phyloP scores from a whole-genome alignment of 331 rosid species.

The Stylosanthes scabra region DNA sequence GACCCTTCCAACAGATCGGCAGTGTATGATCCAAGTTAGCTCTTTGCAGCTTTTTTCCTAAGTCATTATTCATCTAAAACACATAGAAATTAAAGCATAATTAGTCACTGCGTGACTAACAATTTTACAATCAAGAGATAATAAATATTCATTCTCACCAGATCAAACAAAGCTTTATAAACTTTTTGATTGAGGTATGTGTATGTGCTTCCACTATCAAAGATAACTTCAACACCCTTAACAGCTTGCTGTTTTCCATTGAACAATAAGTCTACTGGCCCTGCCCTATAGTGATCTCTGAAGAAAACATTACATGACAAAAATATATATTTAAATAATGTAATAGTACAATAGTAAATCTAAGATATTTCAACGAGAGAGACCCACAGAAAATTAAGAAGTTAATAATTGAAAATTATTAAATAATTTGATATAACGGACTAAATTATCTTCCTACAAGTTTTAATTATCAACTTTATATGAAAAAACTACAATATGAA shows the following conservation, averaged over 20 bases:
- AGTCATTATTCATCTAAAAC: constrained; percentile 59
- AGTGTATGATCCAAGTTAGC: constrained; percentile 54
- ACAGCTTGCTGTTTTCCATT: constrained; percentile 51
- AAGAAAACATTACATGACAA: constrained; percentile 19
- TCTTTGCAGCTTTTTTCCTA: constrained; percentile 62
- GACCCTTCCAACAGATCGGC: constrained; percentile 85
- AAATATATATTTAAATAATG: too few species aligned
- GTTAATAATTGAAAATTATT: too few species aligned
- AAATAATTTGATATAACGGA: too few species aligned
- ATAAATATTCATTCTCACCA: constrained; percentile 56
- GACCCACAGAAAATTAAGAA: too few species aligned
- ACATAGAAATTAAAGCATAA: constrained; percentile 6
- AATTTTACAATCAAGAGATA: not conserved
- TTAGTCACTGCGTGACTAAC: not conserved
- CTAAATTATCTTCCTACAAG: too few species aligned
- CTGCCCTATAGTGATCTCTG: constrained; percentile 71
- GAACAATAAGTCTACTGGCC: constrained; percentile 75
- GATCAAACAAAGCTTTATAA: constrained; percentile 47
- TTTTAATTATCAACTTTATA: too few species aligned
- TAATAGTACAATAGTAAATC: too few species aligned
- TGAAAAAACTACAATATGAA: too few species aligned
- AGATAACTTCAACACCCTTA: constrained; percentile 56
- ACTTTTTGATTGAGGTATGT: constrained; percentile 66
- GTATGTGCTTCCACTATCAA: constrained; percentile 93
- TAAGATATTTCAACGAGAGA: too few species aligned